A percentile compares a stretch with the other conserved stretches of the same genome.
Evolutionary conservation across 1,284 basidiomycete species (phyloP).

Genomic region (Vanrija humicola): DNA sequence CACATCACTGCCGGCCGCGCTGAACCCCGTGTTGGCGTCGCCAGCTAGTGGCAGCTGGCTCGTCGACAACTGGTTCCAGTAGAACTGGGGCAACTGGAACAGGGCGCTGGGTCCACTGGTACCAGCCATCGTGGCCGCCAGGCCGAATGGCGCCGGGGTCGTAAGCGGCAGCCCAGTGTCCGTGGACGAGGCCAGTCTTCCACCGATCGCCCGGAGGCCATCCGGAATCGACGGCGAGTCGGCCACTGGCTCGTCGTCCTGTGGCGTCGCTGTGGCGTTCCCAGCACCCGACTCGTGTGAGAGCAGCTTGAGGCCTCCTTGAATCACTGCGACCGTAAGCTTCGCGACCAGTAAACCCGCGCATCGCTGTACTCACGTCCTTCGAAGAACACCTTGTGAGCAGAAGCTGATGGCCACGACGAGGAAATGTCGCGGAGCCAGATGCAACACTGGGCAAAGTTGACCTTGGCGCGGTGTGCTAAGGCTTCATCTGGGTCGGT

Average conservation of each 20-base stretch:
- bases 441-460: conserved; percentile 43
- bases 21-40: background rate
- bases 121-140: no score
- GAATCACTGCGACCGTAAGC: conserved; percentile 25
- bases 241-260: conserved; percentile 3
- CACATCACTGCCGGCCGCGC: no score
- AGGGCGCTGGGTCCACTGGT: conserved; percentile 2
- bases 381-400: conserved; percentile 45
- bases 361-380: conserved; percentile 24
- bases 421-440: conserved; percentile 41
- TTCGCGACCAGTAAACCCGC: background rate
- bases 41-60: background rate
- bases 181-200: conserved; percentile 10
- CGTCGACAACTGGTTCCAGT: conserved; percentile 35
- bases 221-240: conserved; percentile 9
- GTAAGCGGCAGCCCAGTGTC: background rate
- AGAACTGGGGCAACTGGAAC: conserved; percentile 37
- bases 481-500: conserved; percentile 19
- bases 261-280: conserved; percentile 1
- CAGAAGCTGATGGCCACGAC: conserved; percentile 42
- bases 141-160: background rate
- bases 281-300: conserved; percentile 8
- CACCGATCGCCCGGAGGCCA: conserved; percentile 20
- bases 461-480: conserved; percentile 30
- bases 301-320: conserved; percentile 30